These are phyloP conservation scores for Psilocybe mexicana DNA, from an alignment of 1,284 basidiomycete genomes.

Conservation along the genomic window DNA sequence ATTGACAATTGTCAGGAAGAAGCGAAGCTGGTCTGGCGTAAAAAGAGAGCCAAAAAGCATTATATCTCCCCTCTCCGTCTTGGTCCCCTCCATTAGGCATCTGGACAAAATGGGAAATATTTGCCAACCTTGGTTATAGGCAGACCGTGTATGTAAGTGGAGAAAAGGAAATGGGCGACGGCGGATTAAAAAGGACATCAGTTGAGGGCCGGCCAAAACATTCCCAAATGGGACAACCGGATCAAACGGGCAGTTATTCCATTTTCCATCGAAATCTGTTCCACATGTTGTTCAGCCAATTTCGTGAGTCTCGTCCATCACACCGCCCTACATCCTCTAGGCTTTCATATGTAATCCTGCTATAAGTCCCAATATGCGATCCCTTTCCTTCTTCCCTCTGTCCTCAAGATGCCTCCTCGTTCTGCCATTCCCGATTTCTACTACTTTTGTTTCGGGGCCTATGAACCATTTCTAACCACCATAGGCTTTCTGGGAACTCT, in stretches of 20 bases:
- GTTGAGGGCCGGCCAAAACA: slow-evolving; percentile 35
- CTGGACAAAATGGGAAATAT: slow-evolving; percentile 42
- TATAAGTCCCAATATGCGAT: background rate
- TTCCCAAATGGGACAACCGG: background rate
- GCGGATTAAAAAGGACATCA: slow-evolving; percentile 6
- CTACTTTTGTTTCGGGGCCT: slow-evolving; percentile 69
- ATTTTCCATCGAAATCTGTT: background rate
- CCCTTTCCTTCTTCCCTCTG: slow-evolving; percentile 12
- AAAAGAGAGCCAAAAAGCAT: slow-evolving; percentile 49
- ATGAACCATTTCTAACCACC: slow-evolving; percentile 68
- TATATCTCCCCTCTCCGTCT: slow-evolving; percentile 68
- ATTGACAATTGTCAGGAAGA: slow-evolving; percentile 55
- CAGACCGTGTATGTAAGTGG: slow-evolving; percentile 62
- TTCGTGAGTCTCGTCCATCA: background rate
- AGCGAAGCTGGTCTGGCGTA: slow-evolving; percentile 59
- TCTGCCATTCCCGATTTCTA: slow-evolving; percentile 72
- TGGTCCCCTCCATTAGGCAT: slow-evolving; percentile 76
- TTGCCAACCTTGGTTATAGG: slow-evolving; percentile 68
- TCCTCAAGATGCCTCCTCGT: slow-evolving; percentile 34
- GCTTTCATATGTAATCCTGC: background rate
- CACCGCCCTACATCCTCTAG: background rate
- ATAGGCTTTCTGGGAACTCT: slow-evolving; percentile 65
- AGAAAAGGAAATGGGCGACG: slow-evolving; percentile 27
- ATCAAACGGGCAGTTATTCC: background rate
- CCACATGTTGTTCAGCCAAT: slow-evolving; percentile 3